phyloP scores from a whole-genome alignment of 352 stramenopile genomes.

The Phytophthora rubi region DNA sequence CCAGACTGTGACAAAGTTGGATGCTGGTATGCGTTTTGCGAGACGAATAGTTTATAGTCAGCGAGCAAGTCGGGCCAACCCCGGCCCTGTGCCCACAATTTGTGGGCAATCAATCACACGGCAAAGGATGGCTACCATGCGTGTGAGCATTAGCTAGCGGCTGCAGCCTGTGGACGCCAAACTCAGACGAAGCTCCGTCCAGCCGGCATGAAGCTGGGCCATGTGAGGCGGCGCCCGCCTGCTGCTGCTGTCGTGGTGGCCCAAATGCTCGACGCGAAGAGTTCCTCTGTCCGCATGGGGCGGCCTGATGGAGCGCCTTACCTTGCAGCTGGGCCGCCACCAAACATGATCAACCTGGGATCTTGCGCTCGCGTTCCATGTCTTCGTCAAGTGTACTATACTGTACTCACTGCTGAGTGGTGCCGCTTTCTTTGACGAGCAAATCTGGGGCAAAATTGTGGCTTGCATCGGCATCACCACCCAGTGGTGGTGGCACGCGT shows the following conservation, averaged over 20 bases:
- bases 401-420: too few species aligned
- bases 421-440: constrained; percentile 22
- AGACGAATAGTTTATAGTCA: constrained; percentile 33
- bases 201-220: too few species aligned
- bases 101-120: constrained; percentile 9
- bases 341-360: too few species aligned
- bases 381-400: too few species aligned
- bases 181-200: too few species aligned
- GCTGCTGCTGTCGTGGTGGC: too few species aligned
- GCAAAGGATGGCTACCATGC: background rate
- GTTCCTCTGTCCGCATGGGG: too few species aligned
- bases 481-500: background rate
- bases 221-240: too few species aligned
- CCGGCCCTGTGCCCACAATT: background rate
- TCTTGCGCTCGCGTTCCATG: too few species aligned
- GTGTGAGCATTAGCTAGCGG: constrained; percentile 35
- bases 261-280: too few species aligned
- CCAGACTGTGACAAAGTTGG: background rate
- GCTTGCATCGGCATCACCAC: constrained; percentile 12
- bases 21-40: constrained; percentile 20
- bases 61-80: constrained; percentile 8
- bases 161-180: constrained; percentile 1
- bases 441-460: constrained; percentile 38
- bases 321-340: too few species aligned
- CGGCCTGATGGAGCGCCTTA: too few species aligned